A percentile compares a stretch with the other conserved stretches of the same genome.
phyloP scores from a whole-genome alignment of 495 filamentous ascomycete genomes.

The Tetracladium setigerum region DNA sequence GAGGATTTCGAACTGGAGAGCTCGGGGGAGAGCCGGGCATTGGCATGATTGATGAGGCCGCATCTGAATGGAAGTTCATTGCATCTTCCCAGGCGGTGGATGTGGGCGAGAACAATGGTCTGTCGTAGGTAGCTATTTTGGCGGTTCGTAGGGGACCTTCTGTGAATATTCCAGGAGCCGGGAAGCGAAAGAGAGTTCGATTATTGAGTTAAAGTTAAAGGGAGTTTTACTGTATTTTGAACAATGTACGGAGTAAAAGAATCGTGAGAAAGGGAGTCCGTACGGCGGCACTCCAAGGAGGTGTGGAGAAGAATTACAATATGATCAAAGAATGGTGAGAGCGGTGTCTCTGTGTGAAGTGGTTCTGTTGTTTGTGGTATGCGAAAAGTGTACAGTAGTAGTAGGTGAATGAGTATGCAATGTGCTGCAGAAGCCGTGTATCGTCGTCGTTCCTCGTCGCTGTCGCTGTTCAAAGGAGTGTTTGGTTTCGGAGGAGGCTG shows the following conservation, averaged over 20 bases:
- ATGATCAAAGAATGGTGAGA: too few species aligned
- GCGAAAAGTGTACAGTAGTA: not conserved
- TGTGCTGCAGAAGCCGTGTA: conserved; percentile 14
- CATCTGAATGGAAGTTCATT: conserved; percentile 51
- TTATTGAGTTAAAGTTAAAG: conserved; percentile 8
- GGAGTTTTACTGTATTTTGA: not conserved
- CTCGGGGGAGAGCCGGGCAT: conserved; percentile 76
- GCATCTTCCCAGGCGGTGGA: conserved; percentile 28
- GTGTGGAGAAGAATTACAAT: not conserved
- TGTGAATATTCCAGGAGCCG: not conserved
- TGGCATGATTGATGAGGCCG: conserved; percentile 33
- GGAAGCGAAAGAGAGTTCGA: not conserved
- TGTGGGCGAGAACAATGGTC: conserved; percentile 12
- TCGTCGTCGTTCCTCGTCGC: not conserved
- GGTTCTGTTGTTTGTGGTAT: too few species aligned
- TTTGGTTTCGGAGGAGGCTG: too few species aligned
- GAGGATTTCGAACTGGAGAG: conserved; percentile 82
- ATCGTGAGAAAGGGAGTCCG: conserved; percentile 2
- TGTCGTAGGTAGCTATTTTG: conserved; percentile 21
- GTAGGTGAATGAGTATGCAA: not conserved
- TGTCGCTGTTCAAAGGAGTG: too few species aligned
- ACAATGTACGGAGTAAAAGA: not conserved
- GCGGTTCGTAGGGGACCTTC: conserved; percentile 6
- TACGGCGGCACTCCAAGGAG: conserved; percentile 3
- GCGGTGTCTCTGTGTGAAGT: too few species aligned